Evolutionary conservation across 768 basidiomycete species (phyloP).

Genomic region (Epithele typhae): DNA sequence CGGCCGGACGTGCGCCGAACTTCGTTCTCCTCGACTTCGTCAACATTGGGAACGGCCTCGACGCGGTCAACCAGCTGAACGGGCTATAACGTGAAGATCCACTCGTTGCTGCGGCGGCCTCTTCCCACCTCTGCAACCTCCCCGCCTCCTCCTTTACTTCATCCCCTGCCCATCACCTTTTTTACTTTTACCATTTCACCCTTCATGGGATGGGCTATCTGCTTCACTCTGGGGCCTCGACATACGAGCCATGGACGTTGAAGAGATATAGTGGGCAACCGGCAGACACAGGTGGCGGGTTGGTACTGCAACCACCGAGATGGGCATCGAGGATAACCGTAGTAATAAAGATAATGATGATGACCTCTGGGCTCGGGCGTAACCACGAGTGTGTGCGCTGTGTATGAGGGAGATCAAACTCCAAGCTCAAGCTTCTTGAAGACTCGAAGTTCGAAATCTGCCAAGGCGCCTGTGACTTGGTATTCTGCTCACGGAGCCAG

Average conservation of each 20-base stretch:
- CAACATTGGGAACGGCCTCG: slow-evolving; percentile 40
- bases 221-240: no score
- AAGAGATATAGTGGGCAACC: no score
- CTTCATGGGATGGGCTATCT: slow-evolving; percentile 1
- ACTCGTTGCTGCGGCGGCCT: no score
- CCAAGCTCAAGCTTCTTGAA: no score
- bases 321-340: neutral
- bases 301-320: no score
- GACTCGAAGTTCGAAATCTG: no score
- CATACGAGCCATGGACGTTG: no score
- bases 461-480: no score
- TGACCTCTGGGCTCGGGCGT: slow-evolving; percentile 1
- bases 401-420: no score
- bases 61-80: slow-evolving; percentile 42
- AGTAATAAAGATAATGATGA: slow-evolving; percentile 1
- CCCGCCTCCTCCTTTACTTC: neutral
- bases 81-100: slow-evolving; percentile 29
- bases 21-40: slow-evolving; percentile 54
- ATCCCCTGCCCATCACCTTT: neutral
- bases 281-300: no score
- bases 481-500: no score
- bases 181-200: neutral
- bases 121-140: neutral
- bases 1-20: slow-evolving; percentile 41
- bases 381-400: no score